Evolutionary conservation across 495 filamentous ascomycete species (phyloP).

Genomic region (Paragyromitra xinjiangensis): DNA sequence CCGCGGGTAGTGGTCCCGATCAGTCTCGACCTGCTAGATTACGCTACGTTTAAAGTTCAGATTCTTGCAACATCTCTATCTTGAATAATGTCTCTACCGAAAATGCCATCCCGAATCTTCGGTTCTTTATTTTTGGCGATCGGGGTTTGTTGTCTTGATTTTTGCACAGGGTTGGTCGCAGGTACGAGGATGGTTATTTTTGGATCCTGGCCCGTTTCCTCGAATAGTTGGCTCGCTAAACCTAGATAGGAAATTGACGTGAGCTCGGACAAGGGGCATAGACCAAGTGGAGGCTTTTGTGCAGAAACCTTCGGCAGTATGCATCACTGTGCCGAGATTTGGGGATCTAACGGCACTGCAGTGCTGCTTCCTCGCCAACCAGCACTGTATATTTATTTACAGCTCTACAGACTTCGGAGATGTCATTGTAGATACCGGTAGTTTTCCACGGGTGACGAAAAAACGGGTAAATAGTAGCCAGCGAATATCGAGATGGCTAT

Average conservation of each 20-base stretch:
- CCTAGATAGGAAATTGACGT: conserved; percentile 4
- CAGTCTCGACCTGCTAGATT: neutral
- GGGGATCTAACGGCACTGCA: conserved; percentile 31
- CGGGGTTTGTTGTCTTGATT: conserved; percentile 18
- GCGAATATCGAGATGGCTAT: neutral
- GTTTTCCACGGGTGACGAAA: conserved; percentile 1
- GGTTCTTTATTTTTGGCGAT: conserved; percentile 43
- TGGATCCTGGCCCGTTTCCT: conserved; percentile 24
- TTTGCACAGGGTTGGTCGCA: conserved; percentile 5
- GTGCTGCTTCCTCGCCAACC: conserved; percentile 17
- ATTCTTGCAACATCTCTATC: conserved; percentile 31
- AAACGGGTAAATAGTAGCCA: neutral
- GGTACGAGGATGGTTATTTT: conserved; percentile 37
- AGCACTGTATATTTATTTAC: conserved; percentile 21
- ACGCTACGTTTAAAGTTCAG: conserved; percentile 8
- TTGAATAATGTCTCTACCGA: neutral
- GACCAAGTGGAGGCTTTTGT: conserved; percentile 23
- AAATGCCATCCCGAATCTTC: conserved; percentile 25
- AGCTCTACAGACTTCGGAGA: neutral
- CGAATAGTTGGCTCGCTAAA: conserved; percentile 33
- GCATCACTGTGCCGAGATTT: conserved; percentile 22
- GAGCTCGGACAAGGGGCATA: conserved; percentile 17
- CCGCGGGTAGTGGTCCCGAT: neutral
- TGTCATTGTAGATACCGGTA: neutral
- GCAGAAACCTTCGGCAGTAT: conserved; percentile 24